Base-by-base conservation (phyloP, 805 yeast species). In the Candida nemodendra region DNA sequence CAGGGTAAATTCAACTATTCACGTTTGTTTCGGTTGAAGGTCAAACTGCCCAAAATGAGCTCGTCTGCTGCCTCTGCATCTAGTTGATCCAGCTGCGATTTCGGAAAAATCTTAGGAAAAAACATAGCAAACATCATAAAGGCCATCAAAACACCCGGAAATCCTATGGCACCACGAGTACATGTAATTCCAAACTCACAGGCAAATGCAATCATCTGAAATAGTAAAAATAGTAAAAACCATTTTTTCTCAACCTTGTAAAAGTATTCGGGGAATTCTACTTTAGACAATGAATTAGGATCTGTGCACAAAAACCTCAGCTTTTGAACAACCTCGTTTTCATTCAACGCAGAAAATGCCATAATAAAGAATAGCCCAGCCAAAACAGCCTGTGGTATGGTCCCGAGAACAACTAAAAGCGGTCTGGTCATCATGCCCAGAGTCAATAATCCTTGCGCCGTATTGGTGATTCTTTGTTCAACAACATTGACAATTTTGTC, bases 311-410 rank as follows among this genome's bases (percentile, higher is more conserved):
- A 43, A 58, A 73, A 86, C 22, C 82, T 57, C 4, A 91, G 63
- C 41, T 84, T 73, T 36, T 73, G 68, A 3, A 83, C 68, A 4
- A 91, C 76, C 3, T 70, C 79, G 53, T 85, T 87, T 4, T 71
- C 76, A 41, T 81, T 69, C 15, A 91, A 56, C 0, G 96, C 95
- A 1, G 82, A 76, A 0, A 87, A 68, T 0, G 96, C 97, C 98
- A 91, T 91, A 44, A 87, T 78, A 71, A 89, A 90, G 58, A 93
- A 91, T 32, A 93, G 68, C 0, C 99, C 99, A 0, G 96, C 85
- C 14, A 91, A 66, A 1, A 91, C 95, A 6, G 95, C 93, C 57
- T 91, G 97, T 0, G 99, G 99, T 18, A 91, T 84, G 21, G 79
- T 66, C 0, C 90, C 91, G 21, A 93, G 65, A 7, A 93, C 91